Evolutionary conservation across 768 basidiomycete species (phyloP).

Genomic region (Mycena indigotica): DNA sequence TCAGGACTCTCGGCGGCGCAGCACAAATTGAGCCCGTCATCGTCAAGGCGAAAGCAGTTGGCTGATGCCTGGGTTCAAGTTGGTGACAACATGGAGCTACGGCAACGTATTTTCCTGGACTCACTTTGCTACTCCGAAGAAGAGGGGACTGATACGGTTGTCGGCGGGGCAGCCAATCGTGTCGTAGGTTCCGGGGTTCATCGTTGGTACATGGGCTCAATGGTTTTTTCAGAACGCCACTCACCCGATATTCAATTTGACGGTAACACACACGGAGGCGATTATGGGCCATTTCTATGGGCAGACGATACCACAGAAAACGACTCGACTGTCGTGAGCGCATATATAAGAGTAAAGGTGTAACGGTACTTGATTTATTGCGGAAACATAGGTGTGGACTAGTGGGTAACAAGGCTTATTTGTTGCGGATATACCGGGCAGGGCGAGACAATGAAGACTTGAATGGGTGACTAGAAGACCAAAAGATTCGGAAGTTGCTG

Average conservation of each 20-base stretch:
- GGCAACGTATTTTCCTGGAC: constrained; percentile 48
- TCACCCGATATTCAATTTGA: constrained; percentile 77
- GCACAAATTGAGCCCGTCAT: constrained; percentile 64
- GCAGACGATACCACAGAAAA: constrained; percentile 49
- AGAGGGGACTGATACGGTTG: constrained; percentile 52
- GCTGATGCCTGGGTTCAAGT: constrained; percentile 41
- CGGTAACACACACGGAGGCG: constrained; percentile 63
- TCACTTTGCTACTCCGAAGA: constrained; percentile 71
- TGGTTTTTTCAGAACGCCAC: constrained; percentile 62
- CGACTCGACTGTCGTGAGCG: too few species aligned
- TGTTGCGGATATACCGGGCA: too few species aligned
- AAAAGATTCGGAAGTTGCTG: too few species aligned
- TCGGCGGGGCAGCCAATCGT: constrained; percentile 65
- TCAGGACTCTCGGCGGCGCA: constrained; percentile 89
- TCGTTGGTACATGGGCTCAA: background rate
- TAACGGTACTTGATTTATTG: too few species aligned
- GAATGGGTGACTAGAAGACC: too few species aligned
- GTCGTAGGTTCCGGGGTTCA: constrained; percentile 62
- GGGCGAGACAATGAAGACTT: too few species aligned
- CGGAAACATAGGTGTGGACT: too few species aligned
- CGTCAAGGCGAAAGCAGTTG: constrained; percentile 36
- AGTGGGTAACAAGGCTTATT: too few species aligned
- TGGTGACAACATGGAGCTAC: constrained; percentile 26
- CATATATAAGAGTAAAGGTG: background rate
- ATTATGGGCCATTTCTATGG: constrained; percentile 77